These are phyloP conservation scores for Trichoderma sp. DNA, from an alignment of 2,329 filamentous ascomycete genomes.

Conservation along the genomic window DNA sequence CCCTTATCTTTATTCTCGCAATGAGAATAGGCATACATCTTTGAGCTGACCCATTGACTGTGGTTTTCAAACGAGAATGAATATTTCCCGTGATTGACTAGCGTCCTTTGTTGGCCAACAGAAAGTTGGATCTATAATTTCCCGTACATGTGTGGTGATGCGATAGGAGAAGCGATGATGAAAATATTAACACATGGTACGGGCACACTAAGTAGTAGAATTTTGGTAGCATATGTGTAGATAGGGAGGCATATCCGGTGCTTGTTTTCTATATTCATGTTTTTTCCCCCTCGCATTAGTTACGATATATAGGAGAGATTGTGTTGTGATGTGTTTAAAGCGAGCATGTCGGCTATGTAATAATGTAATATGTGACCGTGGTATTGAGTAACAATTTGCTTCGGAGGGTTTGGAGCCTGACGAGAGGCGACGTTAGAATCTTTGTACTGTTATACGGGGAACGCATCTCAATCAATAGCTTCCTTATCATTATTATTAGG, in stretches of 20 bases:
- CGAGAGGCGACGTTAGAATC: background rate
- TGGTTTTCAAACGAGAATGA: background rate
- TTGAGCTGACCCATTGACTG: background rate
- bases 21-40: background rate
- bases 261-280: slow-evolving; percentile 12
- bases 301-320: background rate
- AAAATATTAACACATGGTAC: background rate
- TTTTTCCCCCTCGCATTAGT: background rate
- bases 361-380: background rate
- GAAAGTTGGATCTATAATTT: slow-evolving; percentile 3
- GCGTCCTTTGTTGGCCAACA: background rate
- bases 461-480: background rate
- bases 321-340: slow-evolving; percentile 8
- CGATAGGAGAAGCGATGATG: background rate
- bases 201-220: slow-evolving; percentile 4
- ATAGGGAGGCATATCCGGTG: slow-evolving; percentile 22
- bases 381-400: background rate
- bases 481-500: background rate
- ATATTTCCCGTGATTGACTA: background rate
- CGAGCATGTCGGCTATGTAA: background rate
- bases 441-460: background rate
- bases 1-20: background rate
- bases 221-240: slow-evolving; percentile 15
- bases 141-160: background rate
- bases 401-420: background rate